Conservation (phyloP, 768 basidiomycete genomes). For the Pleurotus eryngii region DNA sequence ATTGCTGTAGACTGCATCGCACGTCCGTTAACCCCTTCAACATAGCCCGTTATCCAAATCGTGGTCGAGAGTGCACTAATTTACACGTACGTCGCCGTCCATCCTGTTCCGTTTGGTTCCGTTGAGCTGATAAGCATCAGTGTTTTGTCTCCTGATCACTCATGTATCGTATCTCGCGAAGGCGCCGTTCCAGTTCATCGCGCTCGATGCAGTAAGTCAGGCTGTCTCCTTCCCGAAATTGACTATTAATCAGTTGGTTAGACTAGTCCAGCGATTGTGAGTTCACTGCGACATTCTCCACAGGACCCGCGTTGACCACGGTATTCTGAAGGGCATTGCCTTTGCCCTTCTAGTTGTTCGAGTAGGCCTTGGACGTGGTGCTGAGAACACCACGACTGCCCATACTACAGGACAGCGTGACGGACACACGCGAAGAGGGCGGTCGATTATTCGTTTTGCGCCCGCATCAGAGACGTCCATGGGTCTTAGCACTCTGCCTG, state of each 20-base stretch:
- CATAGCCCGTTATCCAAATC: neutral
- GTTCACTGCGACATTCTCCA: neutral
- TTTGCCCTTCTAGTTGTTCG: neutral
- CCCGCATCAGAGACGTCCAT: neutral
- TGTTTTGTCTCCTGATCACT: neutral
- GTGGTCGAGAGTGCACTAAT: neutral
- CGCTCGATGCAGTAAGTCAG: neutral
- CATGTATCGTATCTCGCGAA: neutral
- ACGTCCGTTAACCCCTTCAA: neutral
- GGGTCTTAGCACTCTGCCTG: neutral
- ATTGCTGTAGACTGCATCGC: neutral
- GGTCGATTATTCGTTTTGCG: neutral
- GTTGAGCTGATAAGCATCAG: neutral
- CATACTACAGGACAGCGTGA: neutral
- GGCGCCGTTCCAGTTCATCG: neutral
- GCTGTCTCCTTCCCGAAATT: too few relatives aligned
- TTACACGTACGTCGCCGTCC: neutral
- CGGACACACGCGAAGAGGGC: neutral
- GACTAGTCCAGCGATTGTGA: neutral
- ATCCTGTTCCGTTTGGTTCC: neutral
- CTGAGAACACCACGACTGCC: neutral
- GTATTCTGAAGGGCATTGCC: neutral
- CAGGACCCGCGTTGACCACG: neutral
- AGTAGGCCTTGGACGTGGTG: neutral
- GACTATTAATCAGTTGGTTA: neutral